Conservation (phyloP, 257 asterid genomes). For the Misopates orontium region DNA sequence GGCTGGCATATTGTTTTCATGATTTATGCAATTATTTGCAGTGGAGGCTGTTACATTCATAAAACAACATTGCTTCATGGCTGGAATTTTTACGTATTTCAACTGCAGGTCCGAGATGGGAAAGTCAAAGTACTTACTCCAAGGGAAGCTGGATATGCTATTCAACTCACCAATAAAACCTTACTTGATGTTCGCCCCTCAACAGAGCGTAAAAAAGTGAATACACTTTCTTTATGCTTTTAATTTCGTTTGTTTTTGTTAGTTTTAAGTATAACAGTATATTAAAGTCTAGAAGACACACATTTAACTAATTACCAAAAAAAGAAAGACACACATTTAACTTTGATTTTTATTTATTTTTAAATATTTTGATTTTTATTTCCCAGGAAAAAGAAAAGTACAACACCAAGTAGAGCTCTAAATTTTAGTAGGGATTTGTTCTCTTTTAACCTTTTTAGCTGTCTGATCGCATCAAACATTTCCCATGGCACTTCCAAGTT, state of each 20-base stretch:
- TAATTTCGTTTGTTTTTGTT: constrained; percentile 1
- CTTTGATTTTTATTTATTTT: too few relatives aligned
- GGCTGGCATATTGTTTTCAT: neutral
- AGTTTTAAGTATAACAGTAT: neutral
- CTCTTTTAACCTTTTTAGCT: constrained; percentile 1
- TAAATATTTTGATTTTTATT: neutral
- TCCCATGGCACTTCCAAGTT: neutral
- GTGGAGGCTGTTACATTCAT: constrained; percentile 4
- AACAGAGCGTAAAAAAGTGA: constrained; percentile 73
- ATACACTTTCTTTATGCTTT: constrained; percentile 8
- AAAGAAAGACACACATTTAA: too few relatives aligned
- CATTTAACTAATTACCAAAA: too few relatives aligned
- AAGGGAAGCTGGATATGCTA: constrained; percentile 96
- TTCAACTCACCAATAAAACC: constrained; percentile 75
- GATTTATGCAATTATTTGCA: constrained; percentile 1
- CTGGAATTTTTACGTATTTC: constrained; percentile 17
- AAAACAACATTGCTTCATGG: constrained; percentile 7
- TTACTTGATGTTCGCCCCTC: constrained; percentile 96
- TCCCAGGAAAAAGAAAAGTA: too few relatives aligned
- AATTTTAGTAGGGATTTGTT: neutral
- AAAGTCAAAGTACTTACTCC: constrained; percentile 88
- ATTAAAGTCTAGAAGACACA: neutral
- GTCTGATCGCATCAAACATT: constrained; percentile 2
- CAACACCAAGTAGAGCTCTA: neutral
- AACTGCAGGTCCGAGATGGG: constrained; percentile 70